A percentile compares a stretch with the other conserved stretches of the same genome.
Evolutionary conservation across 108 stramenopile genomes (phyloP).

Genomic region (Cyclotella kingstonii): DNA sequence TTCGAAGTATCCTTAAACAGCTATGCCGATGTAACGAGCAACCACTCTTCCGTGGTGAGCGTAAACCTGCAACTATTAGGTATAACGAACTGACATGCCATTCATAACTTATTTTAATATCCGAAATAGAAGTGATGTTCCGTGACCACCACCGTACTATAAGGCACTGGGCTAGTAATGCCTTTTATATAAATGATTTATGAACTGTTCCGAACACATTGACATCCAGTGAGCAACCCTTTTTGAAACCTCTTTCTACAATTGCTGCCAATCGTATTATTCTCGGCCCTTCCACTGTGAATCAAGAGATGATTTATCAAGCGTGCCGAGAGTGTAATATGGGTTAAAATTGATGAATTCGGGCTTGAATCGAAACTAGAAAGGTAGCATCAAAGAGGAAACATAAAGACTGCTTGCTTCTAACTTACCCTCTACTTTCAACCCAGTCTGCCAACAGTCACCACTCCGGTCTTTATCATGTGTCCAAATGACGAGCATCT

Average conservation of each 20-base stretch:
- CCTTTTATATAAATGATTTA: conserved; percentile 21
- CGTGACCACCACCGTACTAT: too few relatives aligned
- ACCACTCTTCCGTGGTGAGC: too few relatives aligned
- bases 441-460: conserved; percentile 26
- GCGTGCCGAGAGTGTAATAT: too few relatives aligned
- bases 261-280: conserved; percentile 37
- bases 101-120: too few relatives aligned
- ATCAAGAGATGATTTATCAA: conserved; percentile 1
- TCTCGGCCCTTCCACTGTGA: conserved; percentile 38
- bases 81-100: too few relatives aligned
- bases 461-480: conserved; percentile 33
- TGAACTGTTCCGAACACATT: conserved; percentile 37
- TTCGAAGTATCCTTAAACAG: too few relatives aligned
- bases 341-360: too few relatives aligned
- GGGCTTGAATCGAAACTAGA: too few relatives aligned
- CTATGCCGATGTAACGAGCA: too few relatives aligned
- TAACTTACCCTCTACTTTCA: conserved; percentile 36
- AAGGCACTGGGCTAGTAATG: too few relatives aligned
- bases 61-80: too few relatives aligned
- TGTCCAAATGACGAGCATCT: conserved; percentile 38
- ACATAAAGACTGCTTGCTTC: not conserved
- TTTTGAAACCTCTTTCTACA: conserved; percentile 32
- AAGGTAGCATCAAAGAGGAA: not conserved
- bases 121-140: too few relatives aligned
- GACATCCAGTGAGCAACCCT: conserved; percentile 27